Conservation (phyloP, 352 stramenopile genomes). For the Phytophthora podocarpi region DNA sequence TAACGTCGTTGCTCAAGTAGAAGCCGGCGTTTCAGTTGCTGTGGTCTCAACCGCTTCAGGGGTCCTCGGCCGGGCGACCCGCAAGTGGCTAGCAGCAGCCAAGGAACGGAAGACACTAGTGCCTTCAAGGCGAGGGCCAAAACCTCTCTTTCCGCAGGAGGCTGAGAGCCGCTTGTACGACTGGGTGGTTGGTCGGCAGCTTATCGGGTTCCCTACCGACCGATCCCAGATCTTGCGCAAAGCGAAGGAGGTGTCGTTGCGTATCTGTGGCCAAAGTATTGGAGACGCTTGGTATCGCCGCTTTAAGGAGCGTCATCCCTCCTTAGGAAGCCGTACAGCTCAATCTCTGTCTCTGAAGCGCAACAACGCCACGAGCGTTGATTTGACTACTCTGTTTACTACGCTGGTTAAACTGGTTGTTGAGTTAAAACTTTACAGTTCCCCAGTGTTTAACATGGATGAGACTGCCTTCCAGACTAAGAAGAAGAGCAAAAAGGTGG, state of each 20-base stretch:
- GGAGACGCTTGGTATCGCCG: conserved; percentile 27
- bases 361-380: conserved; percentile 9
- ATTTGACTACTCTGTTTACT: conserved; percentile 14
- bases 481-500: no score
- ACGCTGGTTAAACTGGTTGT: conserved; percentile 15
- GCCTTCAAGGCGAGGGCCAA: background rate
- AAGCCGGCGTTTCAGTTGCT: background rate
- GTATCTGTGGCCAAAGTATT: background rate
- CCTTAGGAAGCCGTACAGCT: conserved; percentile 5
- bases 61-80: background rate
- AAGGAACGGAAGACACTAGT: background rate
- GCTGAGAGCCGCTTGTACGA: conserved; percentile 14
- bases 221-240: conserved; percentile 19
- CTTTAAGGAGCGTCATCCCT: conserved; percentile 16
- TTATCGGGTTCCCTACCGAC: conserved; percentile 12
- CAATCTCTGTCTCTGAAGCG: conserved; percentile 14
- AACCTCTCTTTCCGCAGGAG: conserved; percentile 1
- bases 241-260: background rate
- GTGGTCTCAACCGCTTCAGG: background rate
- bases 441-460: no score
- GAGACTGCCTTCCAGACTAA: no score
- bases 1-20: background rate
- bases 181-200: conserved; percentile 25
- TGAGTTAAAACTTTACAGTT: no score
- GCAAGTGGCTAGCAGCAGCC: background rate